Conservation (phyloP, 2,329 filamentous ascomycete genomes). For the Trichoderma citrinoviride region DNA sequence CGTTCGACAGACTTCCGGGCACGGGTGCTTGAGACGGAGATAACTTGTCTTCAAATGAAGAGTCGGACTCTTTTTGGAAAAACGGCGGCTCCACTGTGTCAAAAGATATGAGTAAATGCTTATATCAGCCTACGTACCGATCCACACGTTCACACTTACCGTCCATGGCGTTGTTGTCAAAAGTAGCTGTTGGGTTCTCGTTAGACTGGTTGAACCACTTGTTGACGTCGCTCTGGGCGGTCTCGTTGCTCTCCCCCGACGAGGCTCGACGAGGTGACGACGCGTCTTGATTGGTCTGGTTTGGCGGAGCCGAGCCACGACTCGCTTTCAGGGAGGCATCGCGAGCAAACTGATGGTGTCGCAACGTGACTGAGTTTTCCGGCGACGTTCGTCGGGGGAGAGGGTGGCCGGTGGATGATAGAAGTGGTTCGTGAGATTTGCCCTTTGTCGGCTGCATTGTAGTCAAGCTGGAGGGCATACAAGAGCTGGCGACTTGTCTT, state of each 20-base stretch:
- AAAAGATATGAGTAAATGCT: conserved; percentile 11
- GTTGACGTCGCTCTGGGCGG: conserved; percentile 49
- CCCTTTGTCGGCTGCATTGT: conserved; percentile 34
- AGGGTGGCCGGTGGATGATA: conserved; percentile 37
- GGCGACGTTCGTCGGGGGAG: conserved; percentile 46
- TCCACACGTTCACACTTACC: conserved; percentile 32
- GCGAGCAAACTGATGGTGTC: conserved; percentile 45
- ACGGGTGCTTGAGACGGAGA: conserved; percentile 28
- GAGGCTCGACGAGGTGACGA: conserved; percentile 39
- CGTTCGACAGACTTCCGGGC: conserved; percentile 34
- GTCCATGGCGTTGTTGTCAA: conserved; percentile 48
- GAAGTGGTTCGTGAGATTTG: conserved; percentile 29
- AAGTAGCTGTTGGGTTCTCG: conserved; percentile 44
- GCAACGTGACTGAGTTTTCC: conserved; percentile 48
- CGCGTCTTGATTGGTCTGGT: conserved; percentile 24
- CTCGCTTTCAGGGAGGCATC: conserved; percentile 39
- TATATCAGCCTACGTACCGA: background rate
- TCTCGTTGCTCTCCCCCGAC: conserved; percentile 50
- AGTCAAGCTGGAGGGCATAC: background rate
- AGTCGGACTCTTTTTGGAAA: conserved; percentile 53
- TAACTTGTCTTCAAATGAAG: conserved; percentile 47
- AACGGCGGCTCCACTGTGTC: conserved; percentile 52
- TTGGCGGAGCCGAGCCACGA: conserved; percentile 28
- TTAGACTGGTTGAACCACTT: conserved; percentile 57
- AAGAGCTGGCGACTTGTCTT: background rate